phyloP scores from a whole-genome alignment of 805 yeast genomes.

The Yamadazyma sp. region DNA sequence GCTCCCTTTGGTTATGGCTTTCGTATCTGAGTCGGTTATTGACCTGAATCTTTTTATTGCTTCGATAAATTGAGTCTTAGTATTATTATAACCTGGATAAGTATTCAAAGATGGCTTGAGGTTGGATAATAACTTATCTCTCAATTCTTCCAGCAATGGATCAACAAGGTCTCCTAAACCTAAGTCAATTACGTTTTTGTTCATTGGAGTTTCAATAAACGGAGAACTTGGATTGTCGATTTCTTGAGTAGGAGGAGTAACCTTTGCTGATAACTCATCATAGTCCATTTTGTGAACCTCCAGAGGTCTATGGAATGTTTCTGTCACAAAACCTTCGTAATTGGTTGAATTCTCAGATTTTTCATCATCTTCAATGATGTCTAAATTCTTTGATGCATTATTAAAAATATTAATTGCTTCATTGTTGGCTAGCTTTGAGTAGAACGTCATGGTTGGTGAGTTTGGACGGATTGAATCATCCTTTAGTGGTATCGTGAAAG shows the following conservation, averaged over 20 bases:
- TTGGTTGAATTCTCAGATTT: constrained; percentile 27
- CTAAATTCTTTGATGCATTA: constrained; percentile 38
- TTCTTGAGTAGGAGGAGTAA: constrained; percentile 28
- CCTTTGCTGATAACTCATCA: constrained; percentile 2
- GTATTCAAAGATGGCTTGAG: constrained; percentile 33
- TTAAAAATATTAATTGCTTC: constrained; percentile 79
- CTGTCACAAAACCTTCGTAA: constrained; percentile 48
- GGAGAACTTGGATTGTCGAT: constrained; percentile 43
- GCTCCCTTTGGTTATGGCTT: constrained; percentile 30
- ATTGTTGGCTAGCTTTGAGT: constrained; percentile 68
- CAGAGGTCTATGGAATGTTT: constrained; percentile 40
- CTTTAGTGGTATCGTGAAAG: constrained; percentile 38
- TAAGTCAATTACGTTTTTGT: not conserved
- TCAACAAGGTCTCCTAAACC: constrained; percentile 13
- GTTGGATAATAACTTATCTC: constrained; percentile 34
- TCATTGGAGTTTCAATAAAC: constrained; percentile 33
- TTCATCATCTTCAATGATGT: constrained; percentile 29
- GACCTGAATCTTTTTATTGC: constrained; percentile 28
- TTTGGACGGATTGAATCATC: constrained; percentile 27
- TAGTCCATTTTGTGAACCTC: constrained; percentile 1
- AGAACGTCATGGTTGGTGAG: constrained; percentile 79
- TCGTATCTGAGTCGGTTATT: constrained; percentile 34
- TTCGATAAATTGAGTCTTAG: constrained; percentile 14
- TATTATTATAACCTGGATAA: constrained; percentile 29
- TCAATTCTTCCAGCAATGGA: constrained; percentile 46